Base-by-base conservation (phyloP, 129 eudicot species). In the Arctium minus region DNA sequence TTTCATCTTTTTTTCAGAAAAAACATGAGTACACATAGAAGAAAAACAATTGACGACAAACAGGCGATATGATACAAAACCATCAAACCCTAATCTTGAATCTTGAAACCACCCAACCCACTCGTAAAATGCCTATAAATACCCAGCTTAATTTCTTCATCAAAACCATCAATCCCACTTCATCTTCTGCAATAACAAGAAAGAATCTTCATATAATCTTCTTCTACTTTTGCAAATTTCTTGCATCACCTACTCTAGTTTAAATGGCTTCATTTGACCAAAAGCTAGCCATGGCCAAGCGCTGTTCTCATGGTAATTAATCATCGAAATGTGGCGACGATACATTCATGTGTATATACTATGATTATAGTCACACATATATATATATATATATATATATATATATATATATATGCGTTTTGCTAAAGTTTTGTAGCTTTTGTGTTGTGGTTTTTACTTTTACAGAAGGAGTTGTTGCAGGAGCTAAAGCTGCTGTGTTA, bases 401-500 rank as follows among this genome's bases (percentile, higher is more conserved):
- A n/a, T 50, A 13, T 56, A 0, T 56, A 0, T 17, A 17, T 12
- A 2, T 50, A 1, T 50, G 22, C 18, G 17, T 56, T 56, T 56
- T 18, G 68, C 29, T 60, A 17, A 60, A 60, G 9, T 60, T 17
- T 4, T 17, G 10, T 44, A 44, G 1, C 50, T 44, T 44, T 44
- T 44, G 29, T 60, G 30, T 60, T 44, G 30, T 42, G 64, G 72
- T 2, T 75, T 69, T 1, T 85, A 74, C 88, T 75, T 69, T 1
- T 85, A 74, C 88, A 92, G 94, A 92, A 79, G 97, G 97, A 77
- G 97, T 74, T 6, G 78, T 88, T 64, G 97, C 97, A 8, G 94
- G 97, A 92, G 94, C 94, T n/a, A 92, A 92, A 83, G 97, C 97
- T 44, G 92, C 97, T 36, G 87, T 73, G n/a, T 75, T 90, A 78